Conservation (phyloP, 805 yeast species). For the Torulaspora indica region DNA sequence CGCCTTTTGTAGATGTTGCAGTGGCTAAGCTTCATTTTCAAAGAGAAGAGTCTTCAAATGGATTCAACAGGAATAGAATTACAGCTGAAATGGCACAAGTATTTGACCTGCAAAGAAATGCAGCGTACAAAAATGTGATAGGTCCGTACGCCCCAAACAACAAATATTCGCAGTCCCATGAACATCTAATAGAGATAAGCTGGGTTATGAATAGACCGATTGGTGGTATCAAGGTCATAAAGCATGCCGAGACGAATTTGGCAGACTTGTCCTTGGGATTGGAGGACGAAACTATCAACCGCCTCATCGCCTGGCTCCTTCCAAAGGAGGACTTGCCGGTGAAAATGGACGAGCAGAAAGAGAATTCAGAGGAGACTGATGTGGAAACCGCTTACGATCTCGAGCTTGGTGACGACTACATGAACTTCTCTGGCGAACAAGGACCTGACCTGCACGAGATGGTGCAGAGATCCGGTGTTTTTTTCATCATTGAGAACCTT, state of each 20-base stretch:
- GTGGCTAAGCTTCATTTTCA: slow-evolving; percentile 57
- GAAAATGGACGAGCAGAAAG: slow-evolving; percentile 13
- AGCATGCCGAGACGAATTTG: slow-evolving; percentile 53
- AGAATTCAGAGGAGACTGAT: slow-evolving; percentile 13
- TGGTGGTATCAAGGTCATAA: slow-evolving; percentile 85
- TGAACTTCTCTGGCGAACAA: slow-evolving; percentile 14
- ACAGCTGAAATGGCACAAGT: slow-evolving; percentile 62
- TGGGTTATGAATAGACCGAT: slow-evolving; percentile 86
- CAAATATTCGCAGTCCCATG: slow-evolving; percentile 11
- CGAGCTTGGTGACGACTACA: slow-evolving; percentile 12
- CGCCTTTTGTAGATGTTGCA: slow-evolving; percentile 67
- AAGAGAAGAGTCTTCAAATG: slow-evolving; percentile 58
- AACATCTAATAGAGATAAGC: slow-evolving; percentile 41
- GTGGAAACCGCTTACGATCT: slow-evolving; percentile 13
- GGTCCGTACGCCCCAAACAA: slow-evolving; percentile 41
- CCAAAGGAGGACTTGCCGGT: slow-evolving; percentile 43
- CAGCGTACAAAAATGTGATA: slow-evolving; percentile 67
- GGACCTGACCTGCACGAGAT: slow-evolving; percentile 50
- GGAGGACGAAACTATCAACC: slow-evolving; percentile 65
- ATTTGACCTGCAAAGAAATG: slow-evolving; percentile 53
- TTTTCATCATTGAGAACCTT: slow-evolving; percentile 61
- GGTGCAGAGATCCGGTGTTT: slow-evolving; percentile 70
- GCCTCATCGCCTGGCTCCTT: slow-evolving; percentile 63
- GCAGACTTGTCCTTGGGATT: slow-evolving; percentile 67
- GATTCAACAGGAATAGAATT: slow-evolving; percentile 59